Evolutionary conservation across 2,329 filamentous ascomycete genomes (phyloP), one percentile per base, ranked within the genome.

Genomic region (Macroventuria anomochaeta): DNA sequence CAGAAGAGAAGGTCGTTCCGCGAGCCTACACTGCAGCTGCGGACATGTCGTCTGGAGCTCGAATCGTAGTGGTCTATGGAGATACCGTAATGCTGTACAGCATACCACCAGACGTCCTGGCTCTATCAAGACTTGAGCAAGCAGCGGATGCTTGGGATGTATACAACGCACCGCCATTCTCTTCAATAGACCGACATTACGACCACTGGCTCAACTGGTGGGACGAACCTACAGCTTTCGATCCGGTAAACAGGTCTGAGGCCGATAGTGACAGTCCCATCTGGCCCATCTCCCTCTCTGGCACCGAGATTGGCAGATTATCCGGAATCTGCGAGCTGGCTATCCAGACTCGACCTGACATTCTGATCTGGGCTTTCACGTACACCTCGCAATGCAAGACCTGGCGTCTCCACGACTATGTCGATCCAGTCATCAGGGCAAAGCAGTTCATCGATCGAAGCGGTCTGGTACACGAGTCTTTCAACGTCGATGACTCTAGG

Each of bases 61-160:
- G 85, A 13, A 73, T 89, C 15, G 81, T 83, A 6, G 86, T 81
- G 21, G 82, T 78, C 3, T 88, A 85, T 68, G 77, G 76, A 15
- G 76, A 79, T 29, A 64, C 70, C 25, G 61, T 89, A 21, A 79
- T 86, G 46, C 74, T 88, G 2, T 89, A 86, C 67, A 85, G 80
- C 0, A 75, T 89, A 1, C 85, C 87, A 0, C 70, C 79, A 0
- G 85, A 88, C 67, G 69, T 74, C 13, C 57, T 67, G 32, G 42
- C 52, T 0, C 40, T 73, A 18, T 77, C 77, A 39, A 58, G 54
- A 17, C 43, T 54, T n/a, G 65, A 71, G 36, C 59, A 69, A 18
- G 58, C 57, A n/a, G 49, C 61, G 15, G 63, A 69, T 23, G 61
- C 38, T 36, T 57, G 49, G 51, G 61, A 68, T 23, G 26, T 61